phyloP scores from a whole-genome alignment of 78 protist species.

The Dictyostelium brefeldianum region DNA sequence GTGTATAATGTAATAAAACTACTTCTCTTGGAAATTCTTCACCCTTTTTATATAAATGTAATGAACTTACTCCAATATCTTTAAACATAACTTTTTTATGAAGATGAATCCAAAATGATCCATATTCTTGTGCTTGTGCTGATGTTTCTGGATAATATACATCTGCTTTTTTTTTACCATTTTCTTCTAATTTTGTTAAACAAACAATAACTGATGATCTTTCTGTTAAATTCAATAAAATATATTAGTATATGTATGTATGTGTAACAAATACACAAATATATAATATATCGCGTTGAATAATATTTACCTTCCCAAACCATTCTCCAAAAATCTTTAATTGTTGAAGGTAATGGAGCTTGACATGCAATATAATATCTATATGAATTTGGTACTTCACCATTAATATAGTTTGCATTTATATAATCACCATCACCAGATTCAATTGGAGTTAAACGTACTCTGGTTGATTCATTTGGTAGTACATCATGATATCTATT shows the following conservation, averaged over 20 bases:
- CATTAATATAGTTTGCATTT: slow-evolving; percentile 82
- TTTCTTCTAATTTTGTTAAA: slow-evolving; percentile 76
- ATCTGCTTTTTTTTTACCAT: slow-evolving; percentile 81
- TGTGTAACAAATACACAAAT: background rate
- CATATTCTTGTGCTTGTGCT: slow-evolving; percentile 52
- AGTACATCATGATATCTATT: slow-evolving; percentile 77
- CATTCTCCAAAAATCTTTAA: slow-evolving; percentile 85
- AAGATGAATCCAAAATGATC: slow-evolving; percentile 69
- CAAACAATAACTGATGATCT: slow-evolving; percentile 75
- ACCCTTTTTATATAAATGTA: slow-evolving; percentile 67
- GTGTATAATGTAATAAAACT: slow-evolving; percentile 59
- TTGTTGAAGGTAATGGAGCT: slow-evolving; percentile 75
- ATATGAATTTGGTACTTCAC: slow-evolving; percentile 81
- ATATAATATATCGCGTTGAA: too few species aligned
- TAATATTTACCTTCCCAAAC: slow-evolving; percentile 78
- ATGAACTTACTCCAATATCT: slow-evolving; percentile 64
- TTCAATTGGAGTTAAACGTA: slow-evolving; percentile 50
- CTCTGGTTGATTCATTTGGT: slow-evolving; percentile 80
- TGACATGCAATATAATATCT: slow-evolving; percentile 78
- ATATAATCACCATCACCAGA: slow-evolving; percentile 74
- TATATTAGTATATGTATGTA: background rate
- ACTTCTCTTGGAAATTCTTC: slow-evolving; percentile 82
- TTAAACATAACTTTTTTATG: slow-evolving; percentile 70
- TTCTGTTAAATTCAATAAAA: background rate
- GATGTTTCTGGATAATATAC: slow-evolving; percentile 75